These are phyloP conservation scores for Urochloa ruziziensis DNA, from an alignment of 176 grass and related monocot genomes.

Conservation along the genomic window DNA sequence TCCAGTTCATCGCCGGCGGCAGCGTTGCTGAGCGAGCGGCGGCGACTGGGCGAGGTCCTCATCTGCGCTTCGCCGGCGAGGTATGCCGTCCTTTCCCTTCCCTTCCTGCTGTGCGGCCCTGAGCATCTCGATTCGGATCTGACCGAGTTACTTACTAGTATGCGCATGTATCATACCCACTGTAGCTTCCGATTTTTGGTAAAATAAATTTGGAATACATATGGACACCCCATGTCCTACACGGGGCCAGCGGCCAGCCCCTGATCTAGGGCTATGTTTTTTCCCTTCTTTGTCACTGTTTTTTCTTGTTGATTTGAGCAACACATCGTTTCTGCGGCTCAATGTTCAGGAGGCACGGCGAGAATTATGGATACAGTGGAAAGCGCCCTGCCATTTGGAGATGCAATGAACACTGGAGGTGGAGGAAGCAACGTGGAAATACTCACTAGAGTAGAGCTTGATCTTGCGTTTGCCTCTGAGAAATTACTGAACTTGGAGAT, in stretches of 20 bases:
- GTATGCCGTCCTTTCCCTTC: too few relatives aligned
- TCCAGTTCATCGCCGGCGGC: too few relatives aligned
- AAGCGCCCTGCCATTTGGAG: background rate
- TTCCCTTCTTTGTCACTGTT: background rate
- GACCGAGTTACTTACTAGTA: background rate
- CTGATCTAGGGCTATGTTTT: background rate
- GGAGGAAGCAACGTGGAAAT: slow-evolving; percentile 48
- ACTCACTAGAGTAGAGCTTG: slow-evolving; percentile 63
- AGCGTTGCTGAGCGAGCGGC: too few relatives aligned
- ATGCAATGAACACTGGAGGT: slow-evolving; percentile 17
- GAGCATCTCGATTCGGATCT: too few relatives aligned
- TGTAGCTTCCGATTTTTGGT: background rate
- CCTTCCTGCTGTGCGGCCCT: too few relatives aligned
- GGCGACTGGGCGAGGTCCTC: too few relatives aligned
- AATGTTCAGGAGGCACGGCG: slow-evolving; percentile 18
- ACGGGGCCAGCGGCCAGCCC: background rate
- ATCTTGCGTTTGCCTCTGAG: slow-evolving; percentile 76
- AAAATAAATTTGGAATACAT: background rate
- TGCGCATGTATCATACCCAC: background rate
- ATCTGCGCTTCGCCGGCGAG: too few relatives aligned
- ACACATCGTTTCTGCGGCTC: background rate
- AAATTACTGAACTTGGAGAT: slow-evolving; percentile 90
- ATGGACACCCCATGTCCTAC: background rate
- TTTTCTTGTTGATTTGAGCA: background rate
- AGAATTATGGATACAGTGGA: slow-evolving; percentile 39